Percentiles rank a stretch among this genome's conserved stretches.
phyloP scores from a whole-genome alignment of 176 grass and related monocot genomes.

The Triticum dicoccoides region DNA sequence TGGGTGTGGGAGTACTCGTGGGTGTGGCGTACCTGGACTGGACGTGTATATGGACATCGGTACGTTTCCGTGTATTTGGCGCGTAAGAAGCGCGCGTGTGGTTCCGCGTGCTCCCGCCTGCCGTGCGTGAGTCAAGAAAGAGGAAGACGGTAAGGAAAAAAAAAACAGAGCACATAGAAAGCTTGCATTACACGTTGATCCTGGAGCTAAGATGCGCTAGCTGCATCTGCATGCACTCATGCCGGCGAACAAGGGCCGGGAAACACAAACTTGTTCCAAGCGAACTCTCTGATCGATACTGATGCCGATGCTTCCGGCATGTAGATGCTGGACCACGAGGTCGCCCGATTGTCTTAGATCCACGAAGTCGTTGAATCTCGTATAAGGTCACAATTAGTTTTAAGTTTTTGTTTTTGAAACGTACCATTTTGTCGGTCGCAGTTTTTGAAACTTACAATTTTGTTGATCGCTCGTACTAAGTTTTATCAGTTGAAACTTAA shows the following conservation, averaged over 20 bases:
- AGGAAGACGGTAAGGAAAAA: neutral
- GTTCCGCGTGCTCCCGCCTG: neutral
- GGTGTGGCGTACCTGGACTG: neutral
- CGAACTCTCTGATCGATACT: neutral
- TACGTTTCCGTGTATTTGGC: no score
- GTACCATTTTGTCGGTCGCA: no score
- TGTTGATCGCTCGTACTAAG: no score
- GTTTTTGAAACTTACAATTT: no score
- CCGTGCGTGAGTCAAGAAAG: neutral
- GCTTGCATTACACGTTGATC: neutral
- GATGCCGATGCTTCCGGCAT: no score
- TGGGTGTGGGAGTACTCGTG: no score
- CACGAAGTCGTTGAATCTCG: no score
- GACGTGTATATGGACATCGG: neutral
- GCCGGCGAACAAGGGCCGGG: neutral
- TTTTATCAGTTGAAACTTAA: no score
- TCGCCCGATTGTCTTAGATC: no score
- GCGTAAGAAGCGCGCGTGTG: neutral
- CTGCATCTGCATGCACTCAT: neutral
- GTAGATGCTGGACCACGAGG: no score
- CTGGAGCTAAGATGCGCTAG: neutral
- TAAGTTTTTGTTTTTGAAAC: no score
- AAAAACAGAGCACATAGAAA: neutral
- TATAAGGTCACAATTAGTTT: no score
- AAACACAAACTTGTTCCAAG: neutral